phyloP scores from a whole-genome alignment of 768 basidiomycete species.

The Coprinopsis sp. region DNA sequence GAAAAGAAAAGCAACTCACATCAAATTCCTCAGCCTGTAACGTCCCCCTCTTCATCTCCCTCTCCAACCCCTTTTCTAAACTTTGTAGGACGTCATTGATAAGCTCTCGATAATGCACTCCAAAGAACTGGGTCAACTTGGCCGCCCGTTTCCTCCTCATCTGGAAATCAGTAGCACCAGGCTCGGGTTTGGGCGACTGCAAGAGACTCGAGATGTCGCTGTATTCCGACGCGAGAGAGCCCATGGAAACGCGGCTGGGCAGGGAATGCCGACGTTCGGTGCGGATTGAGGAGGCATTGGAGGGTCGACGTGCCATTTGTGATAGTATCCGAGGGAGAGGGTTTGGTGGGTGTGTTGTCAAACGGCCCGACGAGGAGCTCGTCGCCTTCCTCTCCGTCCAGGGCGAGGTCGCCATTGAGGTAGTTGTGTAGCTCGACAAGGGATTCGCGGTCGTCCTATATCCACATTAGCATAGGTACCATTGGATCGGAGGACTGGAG shows the following conservation, averaged over 20 bases:
- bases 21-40: conserved; percentile 66
- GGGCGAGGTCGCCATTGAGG: conserved; percentile 43
- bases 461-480: conserved; percentile 10
- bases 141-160: conserved; percentile 68
- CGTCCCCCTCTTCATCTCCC: conserved; percentile 61
- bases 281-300: conserved; percentile 39
- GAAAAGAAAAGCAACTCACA: conserved; percentile 38
- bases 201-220: conserved; percentile 24
- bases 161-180: conserved; percentile 58
- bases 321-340: neutral
- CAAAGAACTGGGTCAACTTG: conserved; percentile 85
- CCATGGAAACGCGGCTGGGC: conserved; percentile 55
- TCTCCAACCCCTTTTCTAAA: conserved; percentile 69
- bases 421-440: conserved; percentile 72
- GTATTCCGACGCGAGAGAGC: conserved; percentile 54
- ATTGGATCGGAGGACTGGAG: conserved; percentile 2
- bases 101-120: conserved; percentile 76
- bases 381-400: too few relatives aligned
- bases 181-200: conserved; percentile 30
- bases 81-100: conserved; percentile 76
- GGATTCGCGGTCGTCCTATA: conserved; percentile 70
- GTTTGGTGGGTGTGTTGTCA: neutral
- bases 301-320: conserved; percentile 28
- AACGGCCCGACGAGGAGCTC: conserved; percentile 7
- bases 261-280: conserved; percentile 69